Conservation (phyloP, 169 alveolate species). For the Eimeria acervulina region DNA sequence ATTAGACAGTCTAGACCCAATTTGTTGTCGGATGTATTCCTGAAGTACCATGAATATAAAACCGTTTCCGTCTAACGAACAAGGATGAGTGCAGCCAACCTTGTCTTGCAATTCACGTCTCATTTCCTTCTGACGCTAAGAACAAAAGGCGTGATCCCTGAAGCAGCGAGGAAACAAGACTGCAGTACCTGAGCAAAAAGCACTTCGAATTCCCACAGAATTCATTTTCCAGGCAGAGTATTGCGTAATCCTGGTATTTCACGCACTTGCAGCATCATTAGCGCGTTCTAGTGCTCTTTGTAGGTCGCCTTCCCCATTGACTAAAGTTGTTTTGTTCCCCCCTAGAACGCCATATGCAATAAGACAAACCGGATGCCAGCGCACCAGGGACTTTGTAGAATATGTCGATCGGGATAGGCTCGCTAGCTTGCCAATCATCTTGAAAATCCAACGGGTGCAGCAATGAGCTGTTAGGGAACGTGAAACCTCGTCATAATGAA, state of each 20-base stretch:
- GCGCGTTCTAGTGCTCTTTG: slow-evolving; percentile 62
- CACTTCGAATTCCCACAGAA: background rate
- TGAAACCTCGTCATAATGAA: background rate
- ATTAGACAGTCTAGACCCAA: background rate
- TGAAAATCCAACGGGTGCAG: slow-evolving; percentile 78
- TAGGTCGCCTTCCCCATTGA: slow-evolving; percentile 78
- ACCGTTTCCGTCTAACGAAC: background rate
- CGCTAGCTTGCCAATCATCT: slow-evolving; percentile 83
- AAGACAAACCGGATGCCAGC: background rate
- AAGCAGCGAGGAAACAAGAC: background rate
- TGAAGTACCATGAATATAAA: background rate
- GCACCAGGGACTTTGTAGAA: slow-evolving; percentile 80
- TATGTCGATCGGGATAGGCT: slow-evolving; percentile 80
- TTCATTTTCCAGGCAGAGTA: background rate
- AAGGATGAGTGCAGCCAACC: background rate
- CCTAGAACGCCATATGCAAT: background rate
- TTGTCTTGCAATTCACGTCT: slow-evolving; percentile 52
- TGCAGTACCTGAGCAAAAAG: slow-evolving; percentile 20
- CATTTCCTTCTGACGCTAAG: slow-evolving; percentile 46
- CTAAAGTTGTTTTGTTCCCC: background rate
- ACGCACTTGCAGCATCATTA: slow-evolving; percentile 78
- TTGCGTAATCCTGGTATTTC: background rate
- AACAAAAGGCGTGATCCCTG: background rate
- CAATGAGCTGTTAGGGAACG: slow-evolving; percentile 53
- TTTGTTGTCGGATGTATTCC: slow-evolving; percentile 37